Conservation (phyloP, 331 rosid species). For the Malus hybrid region DNA sequence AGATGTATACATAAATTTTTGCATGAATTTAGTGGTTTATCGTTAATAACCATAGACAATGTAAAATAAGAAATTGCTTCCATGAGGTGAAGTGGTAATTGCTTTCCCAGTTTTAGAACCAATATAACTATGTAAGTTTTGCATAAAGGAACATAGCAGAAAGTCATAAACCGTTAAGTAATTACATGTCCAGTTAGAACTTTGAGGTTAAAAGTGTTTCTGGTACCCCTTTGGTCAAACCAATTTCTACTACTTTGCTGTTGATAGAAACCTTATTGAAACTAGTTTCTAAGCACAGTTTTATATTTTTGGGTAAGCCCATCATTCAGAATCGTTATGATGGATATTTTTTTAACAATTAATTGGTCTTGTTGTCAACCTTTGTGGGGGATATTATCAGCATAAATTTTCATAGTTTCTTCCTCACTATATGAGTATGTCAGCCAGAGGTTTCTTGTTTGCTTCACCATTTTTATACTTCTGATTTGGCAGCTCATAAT, state of each 20-base stretch:
- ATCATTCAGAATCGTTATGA: background rate
- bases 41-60: background rate
- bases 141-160: background rate
- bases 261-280: background rate
- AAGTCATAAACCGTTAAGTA: background rate
- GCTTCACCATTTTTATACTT: background rate
- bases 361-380: background rate
- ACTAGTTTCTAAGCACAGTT: background rate
- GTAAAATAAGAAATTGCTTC: background rate
- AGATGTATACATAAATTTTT: background rate
- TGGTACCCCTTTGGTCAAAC: background rate
- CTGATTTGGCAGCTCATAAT: background rate
- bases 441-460: background rate
- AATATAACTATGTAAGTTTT: background rate
- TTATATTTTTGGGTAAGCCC: background rate
- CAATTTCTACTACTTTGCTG: background rate
- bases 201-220: background rate
- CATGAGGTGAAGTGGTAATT: background rate
- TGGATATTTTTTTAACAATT: too few relatives aligned
- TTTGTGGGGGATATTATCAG: background rate
- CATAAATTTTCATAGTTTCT: background rate
- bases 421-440: background rate
- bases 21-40: background rate
- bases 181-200: background rate
- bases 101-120: background rate